These are phyloP conservation scores for Grosmannia huntii DNA, from an alignment of 2,329 filamentous ascomycete species.

Conservation along the genomic window DNA sequence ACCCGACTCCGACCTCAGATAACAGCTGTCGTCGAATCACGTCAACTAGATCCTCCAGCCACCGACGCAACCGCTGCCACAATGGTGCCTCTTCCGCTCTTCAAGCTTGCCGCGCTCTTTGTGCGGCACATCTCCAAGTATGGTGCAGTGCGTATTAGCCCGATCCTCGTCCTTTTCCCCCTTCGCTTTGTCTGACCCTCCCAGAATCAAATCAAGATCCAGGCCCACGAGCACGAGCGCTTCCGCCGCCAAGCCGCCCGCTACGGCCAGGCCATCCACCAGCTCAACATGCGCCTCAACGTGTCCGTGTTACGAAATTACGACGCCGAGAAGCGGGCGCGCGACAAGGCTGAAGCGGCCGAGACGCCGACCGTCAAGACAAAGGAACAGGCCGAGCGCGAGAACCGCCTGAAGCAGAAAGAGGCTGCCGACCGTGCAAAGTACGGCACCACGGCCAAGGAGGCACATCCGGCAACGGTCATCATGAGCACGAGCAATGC, in stretches of 20 bases:
- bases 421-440: slow-evolving; percentile 39
- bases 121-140: slow-evolving; percentile 56
- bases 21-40: not conserved
- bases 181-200: not conserved
- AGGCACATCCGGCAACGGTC: slow-evolving; percentile 24
- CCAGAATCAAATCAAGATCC: slow-evolving; percentile 53
- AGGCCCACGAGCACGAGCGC: slow-evolving; percentile 50
- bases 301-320: slow-evolving; percentile 46
- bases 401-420: slow-evolving; percentile 29
- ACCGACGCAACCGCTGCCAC: slow-evolving; percentile 1
- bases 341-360: slow-evolving; percentile 48
- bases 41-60: not conserved
- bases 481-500: not conserved
- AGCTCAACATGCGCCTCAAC: slow-evolving; percentile 52
- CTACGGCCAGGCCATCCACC: slow-evolving; percentile 52
- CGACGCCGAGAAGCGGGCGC: slow-evolving; percentile 44
- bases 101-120: slow-evolving; percentile 53
- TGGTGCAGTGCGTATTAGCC: slow-evolving; percentile 43
- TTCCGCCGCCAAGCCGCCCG: slow-evolving; percentile 48
- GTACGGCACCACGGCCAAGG: slow-evolving; percentile 26
- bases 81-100: slow-evolving; percentile 55
- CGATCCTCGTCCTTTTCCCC: slow-evolving; percentile 5
- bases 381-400: slow-evolving; percentile 44
- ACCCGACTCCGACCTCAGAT: not conserved
- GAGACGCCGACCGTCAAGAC: slow-evolving; percentile 54